Percentiles rank a stretch among this genome's conserved stretches.
phyloP scores from a whole-genome alignment of 202 grass and related monocot species.

The Setaria viridis region DNA sequence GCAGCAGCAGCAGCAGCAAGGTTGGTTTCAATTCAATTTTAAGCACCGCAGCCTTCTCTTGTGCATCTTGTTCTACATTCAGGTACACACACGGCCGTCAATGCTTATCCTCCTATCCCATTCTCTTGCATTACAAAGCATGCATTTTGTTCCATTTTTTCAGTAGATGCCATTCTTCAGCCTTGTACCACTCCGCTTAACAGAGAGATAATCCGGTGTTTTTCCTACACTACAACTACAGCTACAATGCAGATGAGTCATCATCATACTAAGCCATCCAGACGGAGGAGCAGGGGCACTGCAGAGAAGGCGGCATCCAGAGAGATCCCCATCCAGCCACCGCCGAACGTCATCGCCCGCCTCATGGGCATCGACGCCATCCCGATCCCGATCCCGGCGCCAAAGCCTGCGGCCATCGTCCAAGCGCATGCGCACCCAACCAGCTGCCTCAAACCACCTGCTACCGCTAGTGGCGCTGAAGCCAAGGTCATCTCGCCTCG shows the following conservation, averaged over 20 bases:
- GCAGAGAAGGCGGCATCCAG: neutral
- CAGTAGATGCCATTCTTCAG: too few relatives aligned
- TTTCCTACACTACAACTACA: neutral
- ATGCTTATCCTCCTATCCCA: too few relatives aligned
- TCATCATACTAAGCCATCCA: neutral
- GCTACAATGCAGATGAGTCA: constrained; percentile 36
- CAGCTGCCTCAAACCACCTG: constrained; percentile 32
- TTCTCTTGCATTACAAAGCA: too few relatives aligned
- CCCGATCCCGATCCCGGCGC: neutral
- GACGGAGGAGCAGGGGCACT: neutral
- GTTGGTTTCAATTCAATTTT: too few relatives aligned
- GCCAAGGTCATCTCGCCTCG: constrained; percentile 13
- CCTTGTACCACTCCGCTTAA: too few relatives aligned
- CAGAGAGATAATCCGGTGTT: neutral
- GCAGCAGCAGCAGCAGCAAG: too few relatives aligned
- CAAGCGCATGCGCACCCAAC: constrained; percentile 20
- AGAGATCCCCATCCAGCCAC: constrained; percentile 22
- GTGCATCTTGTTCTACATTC: too few relatives aligned
- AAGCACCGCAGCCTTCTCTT: too few relatives aligned
- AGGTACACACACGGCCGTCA: too few relatives aligned
- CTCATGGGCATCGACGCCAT: constrained; percentile 85
- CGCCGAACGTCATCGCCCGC: constrained; percentile 70
- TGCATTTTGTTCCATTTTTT: too few relatives aligned
- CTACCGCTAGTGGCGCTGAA: neutral
- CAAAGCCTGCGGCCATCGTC: neutral